phyloP scores from a whole-genome alignment of 139 green algal genomes.

The Klebsormidium nitens region DNA sequence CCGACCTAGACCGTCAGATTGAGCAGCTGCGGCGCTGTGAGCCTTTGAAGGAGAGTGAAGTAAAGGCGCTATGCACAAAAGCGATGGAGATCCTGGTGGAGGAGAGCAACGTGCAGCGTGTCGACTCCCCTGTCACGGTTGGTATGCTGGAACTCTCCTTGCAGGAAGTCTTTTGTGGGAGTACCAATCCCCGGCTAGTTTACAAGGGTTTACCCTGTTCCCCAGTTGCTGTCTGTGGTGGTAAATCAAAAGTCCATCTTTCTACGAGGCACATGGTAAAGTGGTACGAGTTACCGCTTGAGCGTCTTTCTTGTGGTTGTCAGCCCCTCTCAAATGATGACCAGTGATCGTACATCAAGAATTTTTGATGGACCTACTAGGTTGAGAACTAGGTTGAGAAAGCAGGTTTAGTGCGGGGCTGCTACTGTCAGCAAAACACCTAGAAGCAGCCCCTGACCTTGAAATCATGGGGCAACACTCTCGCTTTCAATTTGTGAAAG shows the following conservation, averaged over 20 bases:
- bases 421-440: no score
- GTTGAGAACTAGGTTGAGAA: no score
- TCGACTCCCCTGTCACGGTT: slow-evolving; percentile 91
- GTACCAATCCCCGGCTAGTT: background rate
- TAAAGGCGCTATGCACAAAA: slow-evolving; percentile 90
- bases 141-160: slow-evolving; percentile 1
- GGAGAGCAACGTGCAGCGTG: slow-evolving; percentile 95
- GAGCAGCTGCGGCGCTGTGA: slow-evolving; percentile 91
- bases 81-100: slow-evolving; percentile 93
- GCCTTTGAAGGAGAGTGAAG: slow-evolving; percentile 82
- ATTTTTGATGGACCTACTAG: no score
- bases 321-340: no score
- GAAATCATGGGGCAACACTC: no score
- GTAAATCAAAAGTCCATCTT: background rate
- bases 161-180: background rate
- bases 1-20: slow-evolving; percentile 86
- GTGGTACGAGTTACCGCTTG: background rate
- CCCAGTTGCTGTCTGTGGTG: background rate
- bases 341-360: no score
- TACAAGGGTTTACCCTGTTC: background rate
- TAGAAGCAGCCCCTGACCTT: no score
- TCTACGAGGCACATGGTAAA: background rate
- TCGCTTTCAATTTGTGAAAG: no score
- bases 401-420: no score
- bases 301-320: slow-evolving; percentile 2